Evolutionary conservation across 495 filamentous ascomycete species (phyloP).

Genomic region (Hyaloscypha hepaticicola): DNA sequence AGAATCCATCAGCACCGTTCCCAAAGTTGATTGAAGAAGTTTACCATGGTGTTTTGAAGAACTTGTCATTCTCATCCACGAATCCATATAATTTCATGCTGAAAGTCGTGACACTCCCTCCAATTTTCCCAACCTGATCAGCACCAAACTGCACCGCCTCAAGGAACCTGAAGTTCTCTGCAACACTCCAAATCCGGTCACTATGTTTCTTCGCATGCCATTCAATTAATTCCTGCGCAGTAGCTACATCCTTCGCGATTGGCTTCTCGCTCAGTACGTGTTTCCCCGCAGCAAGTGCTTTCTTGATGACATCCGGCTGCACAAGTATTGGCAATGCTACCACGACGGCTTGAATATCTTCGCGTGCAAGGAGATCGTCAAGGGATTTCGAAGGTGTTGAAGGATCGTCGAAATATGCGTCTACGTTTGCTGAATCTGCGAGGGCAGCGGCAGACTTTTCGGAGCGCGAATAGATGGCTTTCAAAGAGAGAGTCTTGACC

Average conservation of each 20-base stretch:
- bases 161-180: conserved; percentile 67
- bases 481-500: background rate
- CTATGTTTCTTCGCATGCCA: conserved; percentile 52
- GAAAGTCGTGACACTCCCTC: no score
- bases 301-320: conserved; percentile 53
- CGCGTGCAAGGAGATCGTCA: background rate
- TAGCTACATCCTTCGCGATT: conserved; percentile 61
- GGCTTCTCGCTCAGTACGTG: conserved; percentile 80
- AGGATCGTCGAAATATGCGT: no score
- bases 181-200: conserved; percentile 52
- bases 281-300: conserved; percentile 64
- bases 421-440: no score
- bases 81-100: background rate
- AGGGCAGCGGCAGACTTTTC: background rate
- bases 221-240: conserved; percentile 56
- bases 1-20: background rate
- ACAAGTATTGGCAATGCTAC: conserved; percentile 21
- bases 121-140: no score
- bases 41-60: conserved; percentile 58
- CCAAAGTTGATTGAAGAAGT: background rate
- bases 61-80: conserved; percentile 36
- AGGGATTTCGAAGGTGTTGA: background rate
- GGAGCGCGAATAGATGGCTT: background rate
- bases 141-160: conserved; percentile 15
- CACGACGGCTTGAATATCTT: background rate